Base-by-base conservation (phyloP, 2,329 filamentous ascomycete species). In the Aphanocladium album region DNA sequence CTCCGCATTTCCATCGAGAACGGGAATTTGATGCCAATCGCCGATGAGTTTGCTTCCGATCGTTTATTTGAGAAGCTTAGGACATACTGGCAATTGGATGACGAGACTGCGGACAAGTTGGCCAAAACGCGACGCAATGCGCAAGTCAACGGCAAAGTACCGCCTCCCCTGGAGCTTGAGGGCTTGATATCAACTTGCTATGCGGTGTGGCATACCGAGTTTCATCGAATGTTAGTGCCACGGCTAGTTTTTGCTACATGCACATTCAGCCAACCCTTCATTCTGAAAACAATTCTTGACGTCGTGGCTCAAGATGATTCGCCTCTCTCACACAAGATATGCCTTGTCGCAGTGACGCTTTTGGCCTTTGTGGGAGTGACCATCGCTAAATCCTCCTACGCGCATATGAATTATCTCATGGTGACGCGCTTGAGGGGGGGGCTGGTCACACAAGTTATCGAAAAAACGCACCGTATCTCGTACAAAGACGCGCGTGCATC, bases 391-490 rank as follows among this genome's bases (percentile, higher is more conserved):
- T 39, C 52, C 1, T 30, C 52, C 5, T 55, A 43, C 11, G 35
- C 51, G 2, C 59, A 60, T 19, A 60, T 60, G 59, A 60, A 55
- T 16, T 60, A 60, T 11, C 70, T 71, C 19, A 65, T 68, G 47
- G 70, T 73, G 39, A 69, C 71, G 7, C 67, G 71, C 64, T 60
- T 71, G 19, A 70, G 73, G 11, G 72, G 68, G 3, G 66, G 65
- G 2, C 65, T 76, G 9, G 63, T 73, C 8, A 76, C 79, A 0
- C 73, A 81, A 65, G 76, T 85, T 19, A 83, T 80, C 64, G 72
- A 75, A 17, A 78, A 79, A 62, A 77, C 76, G 0, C 62, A 77
- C 5, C 62, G 65, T 2, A 62, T 77, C 12, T 67, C 69, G n/a
- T 64, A 65, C 5, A 66, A 66, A 4, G 60, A 65, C 1, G 67